Evolutionary conservation across 1,284 basidiomycete species (phyloP), one percentile per base, ranked within the genome.

Genomic region (Ceratobasidium sp.): DNA sequence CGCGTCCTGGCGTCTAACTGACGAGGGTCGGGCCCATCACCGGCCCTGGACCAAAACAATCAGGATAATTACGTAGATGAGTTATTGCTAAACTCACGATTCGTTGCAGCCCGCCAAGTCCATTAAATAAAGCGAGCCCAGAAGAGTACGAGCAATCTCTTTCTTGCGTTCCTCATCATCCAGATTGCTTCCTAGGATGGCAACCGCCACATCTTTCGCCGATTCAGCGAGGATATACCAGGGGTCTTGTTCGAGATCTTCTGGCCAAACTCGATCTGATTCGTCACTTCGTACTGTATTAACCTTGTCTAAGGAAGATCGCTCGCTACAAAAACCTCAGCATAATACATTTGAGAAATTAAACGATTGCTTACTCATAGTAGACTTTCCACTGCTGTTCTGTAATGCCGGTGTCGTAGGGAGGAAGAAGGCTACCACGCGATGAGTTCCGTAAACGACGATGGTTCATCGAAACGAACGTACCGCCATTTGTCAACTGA

Each of bases 341-440:
- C 16, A 38, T 26, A 21, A 8, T 13, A 26, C 1, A 14, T 32
- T 44, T 4, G 35, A 11, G 11, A 38, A 38, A 11, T 4, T 9
- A 35, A 38, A 54, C n/a, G 23, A 43, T 35, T 18, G n/a, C 67
- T 47, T 59, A 70, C 67, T 58, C 41, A 30, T 70, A 50, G 35
- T 70, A 70, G 3, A 41, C 21, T 44, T 70, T 70, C 67, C 55
- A 70, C 58, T 70, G 67, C 8, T 26, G 30, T 59, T 70, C 67
- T 30, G 43, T 70, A 54, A 70, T 70, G 13, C 26, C 23, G 0
- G 43, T 57, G 21, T 70, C 44, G n/a, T 59, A 70, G 5, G 67
- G 67, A 43, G 67, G 43, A 6, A 70, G 43, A 38, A 70, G 55
- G 35, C 67, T 70, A 70, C 47, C 30, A 38, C 35, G 16, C 38